These are phyloP conservation scores for Glonium stellatum DNA, from an alignment of 495 filamentous ascomycete genomes.

Conservation along the genomic window DNA sequence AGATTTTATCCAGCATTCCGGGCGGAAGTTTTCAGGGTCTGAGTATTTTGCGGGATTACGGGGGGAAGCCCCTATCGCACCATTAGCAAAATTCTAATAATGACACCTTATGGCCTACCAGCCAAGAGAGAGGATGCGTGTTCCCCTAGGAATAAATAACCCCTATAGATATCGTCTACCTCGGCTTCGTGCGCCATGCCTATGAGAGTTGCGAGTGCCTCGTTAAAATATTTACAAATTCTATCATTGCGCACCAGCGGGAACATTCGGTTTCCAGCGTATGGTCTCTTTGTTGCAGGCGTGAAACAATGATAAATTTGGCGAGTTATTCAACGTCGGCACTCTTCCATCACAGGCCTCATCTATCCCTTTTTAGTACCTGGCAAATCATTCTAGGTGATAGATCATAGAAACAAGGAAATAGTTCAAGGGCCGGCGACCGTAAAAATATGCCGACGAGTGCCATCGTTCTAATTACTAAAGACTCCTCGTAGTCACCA, in stretches of 20 bases:
- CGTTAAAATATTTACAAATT: not conserved
- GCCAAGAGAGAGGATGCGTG: constrained; percentile 28
- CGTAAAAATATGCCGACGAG: constrained; percentile 29
- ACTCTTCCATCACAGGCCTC: constrained; percentile 18
- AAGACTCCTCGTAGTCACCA: constrained; percentile 26
- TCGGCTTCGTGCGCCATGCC: constrained; percentile 26
- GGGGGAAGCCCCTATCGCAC: constrained; percentile 23
- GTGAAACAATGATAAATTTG: constrained; percentile 22
- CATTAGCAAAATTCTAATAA: not conserved
- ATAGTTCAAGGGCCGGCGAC: constrained; percentile 30
- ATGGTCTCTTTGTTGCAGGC: constrained; percentile 30
- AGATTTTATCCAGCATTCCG: constrained; percentile 36
- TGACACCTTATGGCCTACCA: constrained; percentile 1
- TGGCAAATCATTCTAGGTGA: constrained; percentile 29
- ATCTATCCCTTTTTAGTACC: constrained; percentile 32
- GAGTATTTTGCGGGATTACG: constrained; percentile 35
- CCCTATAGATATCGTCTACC: constrained; percentile 34
- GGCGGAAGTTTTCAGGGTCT: constrained; percentile 35
- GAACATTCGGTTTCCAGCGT: constrained; percentile 28
- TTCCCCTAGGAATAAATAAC: constrained; percentile 32
- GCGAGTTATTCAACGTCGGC: constrained; percentile 25
- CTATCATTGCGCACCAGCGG: constrained; percentile 15
- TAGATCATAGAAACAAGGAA: constrained; percentile 33
- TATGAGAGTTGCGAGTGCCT: not conserved
- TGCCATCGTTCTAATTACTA: constrained; percentile 26